phyloP scores from a whole-genome alignment of 805 yeast genomes.

The Nakazawaea wyomingensis region DNA sequence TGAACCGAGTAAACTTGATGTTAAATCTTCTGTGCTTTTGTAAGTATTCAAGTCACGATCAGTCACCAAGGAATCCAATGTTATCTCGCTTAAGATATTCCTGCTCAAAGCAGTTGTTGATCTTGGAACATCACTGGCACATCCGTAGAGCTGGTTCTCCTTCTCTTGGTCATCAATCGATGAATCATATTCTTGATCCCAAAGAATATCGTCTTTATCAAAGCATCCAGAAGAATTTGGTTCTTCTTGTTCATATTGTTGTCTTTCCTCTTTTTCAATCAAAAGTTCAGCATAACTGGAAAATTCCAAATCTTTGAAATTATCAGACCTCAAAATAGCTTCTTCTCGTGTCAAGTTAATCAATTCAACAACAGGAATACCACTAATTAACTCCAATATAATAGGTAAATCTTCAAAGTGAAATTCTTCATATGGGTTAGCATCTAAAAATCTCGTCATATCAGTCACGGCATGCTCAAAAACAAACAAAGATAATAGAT shows the following conservation, averaged over 20 bases:
- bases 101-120: no score
- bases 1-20: neutral
- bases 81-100: slow-evolving; percentile 1
- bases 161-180: no score
- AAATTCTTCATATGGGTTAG: neutral
- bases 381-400: neutral
- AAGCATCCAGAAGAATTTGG: slow-evolving; percentile 1
- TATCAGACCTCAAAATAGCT: neutral
- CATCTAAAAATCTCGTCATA: neutral
- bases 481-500: neutral
- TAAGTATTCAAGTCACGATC: neutral
- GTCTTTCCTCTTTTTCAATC: neutral
- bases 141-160: no score
- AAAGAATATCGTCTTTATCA: neutral
- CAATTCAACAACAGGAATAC: neutral
- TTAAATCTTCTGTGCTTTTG: neutral
- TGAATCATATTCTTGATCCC: no score
- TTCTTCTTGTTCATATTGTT: neutral
- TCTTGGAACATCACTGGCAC: no score
- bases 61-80: neutral
- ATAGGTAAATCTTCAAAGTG: neutral
- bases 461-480: neutral
- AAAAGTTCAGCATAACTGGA: neutral
- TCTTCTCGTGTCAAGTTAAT: neutral
- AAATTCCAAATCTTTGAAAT: neutral